Evolutionary conservation across 148 eudicot species (phyloP), one percentile per base, ranked within the genome.

Genomic region (Nyssa sinensis): DNA sequence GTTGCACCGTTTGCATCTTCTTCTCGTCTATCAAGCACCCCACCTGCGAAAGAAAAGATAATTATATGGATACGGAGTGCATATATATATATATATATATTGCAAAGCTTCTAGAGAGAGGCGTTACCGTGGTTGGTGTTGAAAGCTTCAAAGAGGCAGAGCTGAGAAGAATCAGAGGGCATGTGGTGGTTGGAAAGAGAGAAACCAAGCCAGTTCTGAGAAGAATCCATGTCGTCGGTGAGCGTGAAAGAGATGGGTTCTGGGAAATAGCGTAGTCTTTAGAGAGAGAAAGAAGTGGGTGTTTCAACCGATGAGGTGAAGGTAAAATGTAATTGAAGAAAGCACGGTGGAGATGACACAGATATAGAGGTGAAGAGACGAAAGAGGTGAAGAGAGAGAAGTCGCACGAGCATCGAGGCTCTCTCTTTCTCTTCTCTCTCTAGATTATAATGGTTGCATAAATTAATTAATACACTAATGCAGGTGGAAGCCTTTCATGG

Each of bases 141-240:
- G 80, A 77, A 77, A 32, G 75, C 64, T 64, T 77, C 44, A 41
- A 71, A 77, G 33, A 77, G 57, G 66, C 16, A 62, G 71, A 62
- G 71, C 32, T 64, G 77, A 72, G 71, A 44, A 60, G 77, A 13
- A 74, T 59, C 58, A 67, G 74, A 62, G 47, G 77, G 71, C 69
- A 76, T 63, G 28, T 49, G 59, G 67, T 74, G 35, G 74, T 80
- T 80, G 79, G 86, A 84, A 76, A 81, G 87, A 53, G 84, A 85
- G 81, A 85, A 81, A 27, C 74, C 79, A 32, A 85, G 84, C 85
- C 85, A 85, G 72, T 74, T 81, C 64, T 79, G 73, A 62, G 79
- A 63, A 78, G 84, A 67, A 80, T 78, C 81, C 81, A 77, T 77
- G 39, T 77, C 61, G 69, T 67, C 34, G 39, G 71, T 51, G 69